phyloP scores from a whole-genome alignment of 2,329 filamentous ascomycete genomes.

The Calonectria crousiana region DNA sequence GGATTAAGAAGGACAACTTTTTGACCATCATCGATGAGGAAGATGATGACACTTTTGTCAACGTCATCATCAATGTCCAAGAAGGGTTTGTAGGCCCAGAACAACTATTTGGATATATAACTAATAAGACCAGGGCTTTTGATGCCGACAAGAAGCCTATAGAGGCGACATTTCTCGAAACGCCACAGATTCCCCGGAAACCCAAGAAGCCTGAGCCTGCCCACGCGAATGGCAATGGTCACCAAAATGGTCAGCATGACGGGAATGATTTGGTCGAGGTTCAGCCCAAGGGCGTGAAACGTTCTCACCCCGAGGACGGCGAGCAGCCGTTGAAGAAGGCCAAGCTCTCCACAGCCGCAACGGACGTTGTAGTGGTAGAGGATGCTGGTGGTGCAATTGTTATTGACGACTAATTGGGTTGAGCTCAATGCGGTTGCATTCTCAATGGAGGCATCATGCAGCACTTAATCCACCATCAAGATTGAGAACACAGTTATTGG shows the following conservation, averaged over 20 bases:
- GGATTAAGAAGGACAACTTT: constrained; percentile 79
- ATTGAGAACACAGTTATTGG: constrained; percentile 88
- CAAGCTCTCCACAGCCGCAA: constrained; percentile 53
- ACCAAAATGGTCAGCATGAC: constrained; percentile 56
- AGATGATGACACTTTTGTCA: constrained; percentile 79
- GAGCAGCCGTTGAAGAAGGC: constrained; percentile 62
- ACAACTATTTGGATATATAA: background rate
- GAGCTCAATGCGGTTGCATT: constrained; percentile 21
- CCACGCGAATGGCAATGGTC: constrained; percentile 54
- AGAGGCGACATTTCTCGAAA: constrained; percentile 57
- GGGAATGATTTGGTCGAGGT: constrained; percentile 48
- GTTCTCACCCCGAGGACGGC: constrained; percentile 57
- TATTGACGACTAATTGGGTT: constrained; percentile 67
- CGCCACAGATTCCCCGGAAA: constrained; percentile 65
- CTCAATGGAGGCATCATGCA: constrained; percentile 52
- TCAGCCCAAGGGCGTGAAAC: constrained; percentile 58
- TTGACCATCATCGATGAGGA: constrained; percentile 89
- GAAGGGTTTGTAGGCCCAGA: constrained; percentile 63
- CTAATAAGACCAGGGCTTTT: constrained; percentile 54
- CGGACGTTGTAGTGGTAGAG: constrained; percentile 63
- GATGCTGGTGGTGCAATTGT: constrained; percentile 73
- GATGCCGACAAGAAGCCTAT: constrained; percentile 67
- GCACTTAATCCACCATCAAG: constrained; percentile 88
- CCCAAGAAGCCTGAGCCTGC: constrained; percentile 56
- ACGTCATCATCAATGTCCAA: constrained; percentile 80